A percentile compares a stretch with the other conserved stretches of the same genome.
Evolutionary conservation across 2,329 filamentous ascomycete genomes (phyloP).

Genomic region (Claviceps sp.): DNA sequence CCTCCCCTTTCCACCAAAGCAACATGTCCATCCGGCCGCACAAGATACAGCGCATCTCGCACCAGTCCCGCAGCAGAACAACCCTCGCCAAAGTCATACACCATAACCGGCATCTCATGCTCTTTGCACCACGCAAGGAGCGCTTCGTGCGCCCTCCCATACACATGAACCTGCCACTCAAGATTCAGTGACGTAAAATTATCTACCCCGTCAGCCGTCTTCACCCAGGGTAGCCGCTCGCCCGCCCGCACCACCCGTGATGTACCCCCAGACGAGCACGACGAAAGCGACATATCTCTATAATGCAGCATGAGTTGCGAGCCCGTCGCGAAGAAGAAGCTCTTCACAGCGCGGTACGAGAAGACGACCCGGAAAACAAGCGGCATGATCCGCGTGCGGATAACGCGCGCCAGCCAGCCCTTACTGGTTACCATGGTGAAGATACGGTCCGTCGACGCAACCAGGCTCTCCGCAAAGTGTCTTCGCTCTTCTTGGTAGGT

Average conservation of each 20-base stretch:
- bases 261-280: not conserved
- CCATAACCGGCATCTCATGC: not conserved
- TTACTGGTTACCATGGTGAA: not conserved
- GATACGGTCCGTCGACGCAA: not conserved
- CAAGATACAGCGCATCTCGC: not conserved
- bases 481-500: conserved; percentile 1
- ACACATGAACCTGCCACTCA: conserved; percentile 1
- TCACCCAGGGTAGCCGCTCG: conserved; percentile 1
- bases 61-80: not conserved
- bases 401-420: not conserved
- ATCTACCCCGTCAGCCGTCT: not conserved
- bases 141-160: not conserved
- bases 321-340: not conserved
- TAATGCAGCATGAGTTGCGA: conserved; percentile 1
- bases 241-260: not conserved
- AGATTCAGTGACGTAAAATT: not conserved
- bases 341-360: not conserved
- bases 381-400: not conserved
- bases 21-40: conserved; percentile 1
- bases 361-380: not conserved
- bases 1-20: not conserved
- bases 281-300: not conserved
- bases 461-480: not conserved
- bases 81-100: not conserved
- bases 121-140: not conserved